Base-by-base conservation (phyloP, 2,329 filamentous ascomycete species). In the Clarireedia sp. region DNA sequence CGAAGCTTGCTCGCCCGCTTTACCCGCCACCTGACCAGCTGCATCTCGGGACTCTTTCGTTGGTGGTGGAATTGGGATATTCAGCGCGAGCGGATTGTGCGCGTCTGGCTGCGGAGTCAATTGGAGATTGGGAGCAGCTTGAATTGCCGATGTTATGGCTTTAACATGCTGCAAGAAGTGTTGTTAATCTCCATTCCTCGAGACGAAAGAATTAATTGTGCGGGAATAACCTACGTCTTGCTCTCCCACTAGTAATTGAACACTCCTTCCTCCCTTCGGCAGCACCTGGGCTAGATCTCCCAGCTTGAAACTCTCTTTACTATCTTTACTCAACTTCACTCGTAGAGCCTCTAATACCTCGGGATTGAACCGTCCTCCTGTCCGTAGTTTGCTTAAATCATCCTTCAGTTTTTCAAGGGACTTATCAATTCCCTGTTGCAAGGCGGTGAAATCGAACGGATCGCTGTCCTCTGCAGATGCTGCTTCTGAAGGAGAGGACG, bases 251-350 rank as follows among this genome's bases (percentile, higher is more conserved):
- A 86, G 67, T n/a, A 88, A 73, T 57, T 80, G 78, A 29, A 87
- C 68, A 62, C 75, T 75, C 54, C 83, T 70, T 10, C 83, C 76
- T 24, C 78, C 83, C 63, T 84, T 83, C 0, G 82, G 81, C 40
- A 87, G 73, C 16, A 88, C 81, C 65, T 86, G 84, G 2, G 83
- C 85, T 55, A 89, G 65, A 65, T 87, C 83, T 9, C 78, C 75
- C 50, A 89, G 63, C 59, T 72, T 75, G 48, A 79, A 74, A 1
- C 70, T 78, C 57, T 78, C 73, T 57, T 78, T 80, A 21, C 64
- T 67, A 48, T 70, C 73, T 56, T 83, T 80, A 57, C 72, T 74
- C 48, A 85, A 63, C 49, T 77, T 72, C n/a, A 88, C 83, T 38
- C 77, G 75, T 52, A 88, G 63, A 19, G 70, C 72, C 68, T 87